Conservation (phyloP, 2,329 filamentous ascomycete genomes). For the Arthrobotrys sinensis region DNA sequence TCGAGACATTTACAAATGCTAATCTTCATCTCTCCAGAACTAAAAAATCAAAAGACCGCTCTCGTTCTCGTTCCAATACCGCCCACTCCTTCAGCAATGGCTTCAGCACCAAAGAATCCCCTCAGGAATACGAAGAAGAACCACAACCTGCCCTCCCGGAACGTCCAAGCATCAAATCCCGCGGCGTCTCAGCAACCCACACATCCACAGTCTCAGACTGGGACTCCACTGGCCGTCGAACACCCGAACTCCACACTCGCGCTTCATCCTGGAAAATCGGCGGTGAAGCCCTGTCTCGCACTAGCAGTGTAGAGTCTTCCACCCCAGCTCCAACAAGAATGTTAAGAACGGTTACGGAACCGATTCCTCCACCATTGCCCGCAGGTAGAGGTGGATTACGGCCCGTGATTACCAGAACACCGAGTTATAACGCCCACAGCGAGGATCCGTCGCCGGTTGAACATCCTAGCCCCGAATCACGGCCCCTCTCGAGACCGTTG, state of each 20-base stretch:
- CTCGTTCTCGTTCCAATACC: conserved; percentile 76
- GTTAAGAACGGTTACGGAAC: conserved; percentile 57
- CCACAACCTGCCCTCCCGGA: conserved; percentile 68
- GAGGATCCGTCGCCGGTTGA: conserved; percentile 62
- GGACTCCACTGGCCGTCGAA: conserved; percentile 57
- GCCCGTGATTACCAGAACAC: conserved; percentile 49
- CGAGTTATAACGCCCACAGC: conserved; percentile 50
- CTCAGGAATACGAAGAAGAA: conserved; percentile 72
- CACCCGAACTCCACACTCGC: conserved; percentile 50
- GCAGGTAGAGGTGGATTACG: conserved; percentile 35
- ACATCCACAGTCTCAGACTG: conserved; percentile 65
- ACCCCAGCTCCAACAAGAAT: conserved; percentile 34
- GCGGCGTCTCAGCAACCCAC: conserved; percentile 60
- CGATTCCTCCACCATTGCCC: conserved; percentile 49
- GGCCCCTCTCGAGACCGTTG: conserved; percentile 42
- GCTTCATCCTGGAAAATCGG: conserved; percentile 50
- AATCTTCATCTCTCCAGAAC: conserved; percentile 50
- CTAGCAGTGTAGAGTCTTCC: conserved; percentile 46
- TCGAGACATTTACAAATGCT: conserved; percentile 34
- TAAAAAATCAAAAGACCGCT: conserved; percentile 64
- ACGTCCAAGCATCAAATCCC: conserved; percentile 72
- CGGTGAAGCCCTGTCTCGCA: conserved; percentile 54
- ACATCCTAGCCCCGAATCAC: conserved; percentile 60
- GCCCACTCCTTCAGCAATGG: conserved; percentile 76
- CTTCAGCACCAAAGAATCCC: conserved; percentile 69